These are phyloP conservation scores for Warburgia ugandensis DNA, from an alignment of 164 flowering plant species.

Conservation along the genomic window DNA sequence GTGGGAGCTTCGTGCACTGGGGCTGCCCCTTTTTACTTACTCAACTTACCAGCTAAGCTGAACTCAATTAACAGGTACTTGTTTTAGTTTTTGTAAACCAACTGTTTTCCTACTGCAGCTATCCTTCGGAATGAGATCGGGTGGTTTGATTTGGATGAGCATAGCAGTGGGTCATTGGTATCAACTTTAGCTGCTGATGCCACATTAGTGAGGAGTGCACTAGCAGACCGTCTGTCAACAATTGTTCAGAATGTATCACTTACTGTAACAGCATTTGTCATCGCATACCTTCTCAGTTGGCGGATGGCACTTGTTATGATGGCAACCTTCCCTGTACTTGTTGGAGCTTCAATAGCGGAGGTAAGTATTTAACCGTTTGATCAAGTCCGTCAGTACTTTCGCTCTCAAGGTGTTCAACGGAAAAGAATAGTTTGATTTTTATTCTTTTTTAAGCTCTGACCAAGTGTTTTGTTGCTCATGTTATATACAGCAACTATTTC, in stretches of 20 bases:
- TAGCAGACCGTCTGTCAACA: constrained; percentile 64
- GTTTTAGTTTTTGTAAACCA: background rate
- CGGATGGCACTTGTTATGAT: constrained; percentile 52
- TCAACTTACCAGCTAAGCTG: too few relatives aligned
- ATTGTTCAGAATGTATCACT: constrained; percentile 67
- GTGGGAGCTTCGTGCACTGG: too few relatives aligned
- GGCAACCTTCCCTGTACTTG: constrained; percentile 62
- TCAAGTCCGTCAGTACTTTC: background rate
- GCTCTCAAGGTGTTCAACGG: background rate
- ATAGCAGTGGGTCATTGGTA: constrained; percentile 43
- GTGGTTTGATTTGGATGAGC: constrained; percentile 79
- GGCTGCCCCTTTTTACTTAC: too few relatives aligned
- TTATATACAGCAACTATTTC: constrained; percentile 58
- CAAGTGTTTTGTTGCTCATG: background rate
- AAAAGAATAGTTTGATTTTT: background rate
- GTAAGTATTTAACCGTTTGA: constrained; percentile 19
- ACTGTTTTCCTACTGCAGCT: constrained; percentile 30
- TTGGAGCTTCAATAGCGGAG: constrained; percentile 62
- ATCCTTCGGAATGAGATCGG: constrained; percentile 73
- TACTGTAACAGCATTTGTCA: constrained; percentile 48
- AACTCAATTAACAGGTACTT: background rate
- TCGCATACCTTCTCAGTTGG: constrained; percentile 63
- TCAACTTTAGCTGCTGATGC: constrained; percentile 66
- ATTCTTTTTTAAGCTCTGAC: constrained; percentile 1
- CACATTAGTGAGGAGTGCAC: constrained; percentile 53